Base-by-base conservation (phyloP, 2,329 filamentous ascomycete species). In the Phymatotrichopsis omnivora region DNA sequence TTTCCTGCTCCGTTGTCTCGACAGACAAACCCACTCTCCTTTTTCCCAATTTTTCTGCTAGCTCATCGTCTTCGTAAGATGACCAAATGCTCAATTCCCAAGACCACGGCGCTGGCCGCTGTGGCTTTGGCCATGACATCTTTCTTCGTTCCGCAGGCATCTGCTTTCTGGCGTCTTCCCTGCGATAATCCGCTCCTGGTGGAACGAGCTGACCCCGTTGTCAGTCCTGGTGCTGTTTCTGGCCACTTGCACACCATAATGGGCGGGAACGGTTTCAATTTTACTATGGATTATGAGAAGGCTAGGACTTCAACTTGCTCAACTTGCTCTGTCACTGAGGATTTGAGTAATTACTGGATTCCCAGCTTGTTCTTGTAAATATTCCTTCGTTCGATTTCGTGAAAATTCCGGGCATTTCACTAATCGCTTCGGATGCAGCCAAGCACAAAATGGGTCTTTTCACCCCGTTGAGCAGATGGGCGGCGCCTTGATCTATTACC, bases 321-420 rank as follows among this genome's bases (percentile, higher is more conserved):
- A 37, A 83, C 78, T 25, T 80, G 82, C 61, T 70, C 72, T 50
- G 69, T 83, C 60, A 75, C 71, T 57, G 74, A 74, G 43, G 82
- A 86, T 64, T 69, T 76, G 60, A 81, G 74, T 56, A 80, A 80
- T 63, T 87, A 89, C 68, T 87, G 83, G 83, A 76, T 78, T 45
- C 82, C 83, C 1, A 68, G 69, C 22, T 65, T 87, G 2, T 86
- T 78, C 65, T 85, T 80, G 64, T 54, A 42, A 37, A 44, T 45
- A n/a, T 17, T 23, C 24, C 8, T 20, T 14, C 3, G 5, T 1
- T 41, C 7, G 7, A 17, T 11, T 12, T 22, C 4, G 5, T n/a
- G 20, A 7, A n/a, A n/a, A n/a, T n/a, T n/a, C n/a, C n/a, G n/a
- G 6, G 5, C 7, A 6, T 6, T 12, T 20, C 39, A 39, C 49